Evolutionary conservation across 495 filamentous ascomycete genomes (phyloP).

Genomic region (Xylaria longipes): DNA sequence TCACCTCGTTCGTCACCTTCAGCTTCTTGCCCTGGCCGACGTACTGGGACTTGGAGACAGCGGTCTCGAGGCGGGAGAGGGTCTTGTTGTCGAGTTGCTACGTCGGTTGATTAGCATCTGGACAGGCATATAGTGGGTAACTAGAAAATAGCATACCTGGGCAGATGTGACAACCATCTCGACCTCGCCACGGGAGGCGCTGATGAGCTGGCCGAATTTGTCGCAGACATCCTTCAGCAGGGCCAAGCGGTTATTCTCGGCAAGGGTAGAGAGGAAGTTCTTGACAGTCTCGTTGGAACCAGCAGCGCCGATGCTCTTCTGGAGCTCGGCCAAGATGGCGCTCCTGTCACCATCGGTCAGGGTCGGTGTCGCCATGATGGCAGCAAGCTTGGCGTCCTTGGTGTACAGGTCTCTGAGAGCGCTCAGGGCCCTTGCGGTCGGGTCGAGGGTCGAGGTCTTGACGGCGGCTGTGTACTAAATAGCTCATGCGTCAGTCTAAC

Average conservation of each 20-base stretch:
- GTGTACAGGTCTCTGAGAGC: constrained; percentile 73
- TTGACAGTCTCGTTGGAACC: constrained; percentile 83
- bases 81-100: constrained; percentile 89
- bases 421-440: constrained; percentile 75
- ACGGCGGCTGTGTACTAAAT: constrained; percentile 92
- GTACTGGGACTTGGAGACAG: constrained; percentile 86
- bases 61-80: constrained; percentile 80
- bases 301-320: constrained; percentile 72
- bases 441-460: constrained; percentile 84
- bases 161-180: constrained; percentile 90
- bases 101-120: constrained; percentile 26
- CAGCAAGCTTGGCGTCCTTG: constrained; percentile 78
- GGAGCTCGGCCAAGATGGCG: constrained; percentile 80
- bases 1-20: constrained; percentile 93
- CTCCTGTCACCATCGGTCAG: constrained; percentile 79
- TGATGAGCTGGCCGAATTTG: constrained; percentile 88
- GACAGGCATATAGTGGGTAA: constrained; percentile 1
- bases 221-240: constrained; percentile 80
- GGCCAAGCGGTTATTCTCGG: constrained; percentile 93
- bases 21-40: constrained; percentile 94
- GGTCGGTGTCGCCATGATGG: constrained; percentile 80
- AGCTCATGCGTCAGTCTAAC: constrained; percentile 43
- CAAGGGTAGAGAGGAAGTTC: constrained; percentile 88
- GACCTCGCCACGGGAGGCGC: constrained; percentile 88
- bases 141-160: constrained; percentile 63